Conservation (phyloP, 768 basidiomycete genomes). For the Pulveroboletus sp. region DNA sequence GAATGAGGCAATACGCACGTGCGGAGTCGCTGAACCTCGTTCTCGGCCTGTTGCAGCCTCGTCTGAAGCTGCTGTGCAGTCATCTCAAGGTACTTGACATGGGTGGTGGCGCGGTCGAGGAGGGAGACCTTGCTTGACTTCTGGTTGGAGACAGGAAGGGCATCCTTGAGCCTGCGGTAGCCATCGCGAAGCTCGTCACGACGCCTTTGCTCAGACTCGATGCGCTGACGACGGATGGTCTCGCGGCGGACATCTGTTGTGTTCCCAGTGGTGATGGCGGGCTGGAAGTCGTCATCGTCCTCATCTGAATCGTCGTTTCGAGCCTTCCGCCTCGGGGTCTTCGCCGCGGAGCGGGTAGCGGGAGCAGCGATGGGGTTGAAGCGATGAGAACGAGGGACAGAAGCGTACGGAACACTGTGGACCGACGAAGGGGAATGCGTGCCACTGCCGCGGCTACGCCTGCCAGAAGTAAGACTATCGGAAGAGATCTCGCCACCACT, state of each 20-base stretch:
- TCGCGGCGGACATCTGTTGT: constrained; percentile 74
- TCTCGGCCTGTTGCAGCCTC: constrained; percentile 72
- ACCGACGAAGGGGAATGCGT: constrained; percentile 48
- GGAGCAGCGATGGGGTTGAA: constrained; percentile 67
- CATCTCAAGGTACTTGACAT: constrained; percentile 84
- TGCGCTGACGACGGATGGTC: constrained; percentile 87
- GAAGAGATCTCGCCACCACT: constrained; percentile 69
- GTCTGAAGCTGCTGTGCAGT: constrained; percentile 71
- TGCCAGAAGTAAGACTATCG: constrained; percentile 61
- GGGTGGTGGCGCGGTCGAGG: constrained; percentile 82
- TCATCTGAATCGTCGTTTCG: constrained; percentile 69
- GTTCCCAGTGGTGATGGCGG: constrained; percentile 38
- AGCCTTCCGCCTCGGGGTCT: constrained; percentile 41
- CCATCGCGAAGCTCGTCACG: constrained; percentile 92
- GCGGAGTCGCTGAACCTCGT: constrained; percentile 76
- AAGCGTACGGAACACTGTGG: constrained; percentile 49
- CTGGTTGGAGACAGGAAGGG: constrained; percentile 85
- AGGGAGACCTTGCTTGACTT: constrained; percentile 90
- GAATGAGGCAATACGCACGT: constrained; percentile 32
- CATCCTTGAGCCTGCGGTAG: constrained; percentile 86
- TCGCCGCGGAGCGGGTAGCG: constrained; percentile 49
- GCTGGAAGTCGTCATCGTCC: constrained; percentile 71
- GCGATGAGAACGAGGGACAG: constrained; percentile 70
- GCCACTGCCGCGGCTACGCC: constrained; percentile 68
- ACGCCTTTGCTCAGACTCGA: constrained; percentile 89